Evolutionary conservation across 805 yeast species (phyloP), one percentile per base, ranked within the genome.

Genomic region (Metschnikowia reukaufii): DNA sequence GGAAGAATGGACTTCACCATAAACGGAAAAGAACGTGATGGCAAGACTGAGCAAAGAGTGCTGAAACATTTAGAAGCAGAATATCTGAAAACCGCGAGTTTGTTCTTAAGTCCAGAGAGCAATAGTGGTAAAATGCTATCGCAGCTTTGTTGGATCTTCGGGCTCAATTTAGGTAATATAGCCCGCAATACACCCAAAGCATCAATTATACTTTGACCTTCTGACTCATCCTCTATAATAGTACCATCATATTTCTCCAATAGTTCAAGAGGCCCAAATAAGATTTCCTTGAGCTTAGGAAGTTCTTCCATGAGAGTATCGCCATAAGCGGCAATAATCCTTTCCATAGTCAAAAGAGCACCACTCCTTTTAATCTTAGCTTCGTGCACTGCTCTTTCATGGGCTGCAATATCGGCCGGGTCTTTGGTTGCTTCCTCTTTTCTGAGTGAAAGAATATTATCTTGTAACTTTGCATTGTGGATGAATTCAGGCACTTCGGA

Each of bases 401-500:
- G 78, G 0, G 75, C 77, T 0, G 82, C 77, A 48, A 79, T 74
- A 51, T 83, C 90, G 13, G 77, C 76, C 5, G 84, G 81, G 49
- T 81, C 84, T 1, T 81, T 66, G 41, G 74, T 74, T 1, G 84
- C 80, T 53, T 88, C 95, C 55, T 89, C 97, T 57, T 88, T 88
- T 45, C 81, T 73, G 55, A 90, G 73, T 1, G 97, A 88, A 44
- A 91, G 67, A 10, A 92, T 84, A 12, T 70, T 69, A 37, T 78
- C 81, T 15, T 66, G 73, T 46, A 75, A 70, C 12, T 67, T 65
- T 32, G 78, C 77, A 56, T 87, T 86, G 37, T 86, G 83, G 13
- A 74, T 73, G 60, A 88, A 94, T 59, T 89, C 97, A 2, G 99
- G 99, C 27, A 92, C 97, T 61, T 91, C 97, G 3, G 94, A 81